These are phyloP conservation scores for Tieghemostelium lacteum DNA, from an alignment of 78 protist species.

Conservation along the genomic window DNA sequence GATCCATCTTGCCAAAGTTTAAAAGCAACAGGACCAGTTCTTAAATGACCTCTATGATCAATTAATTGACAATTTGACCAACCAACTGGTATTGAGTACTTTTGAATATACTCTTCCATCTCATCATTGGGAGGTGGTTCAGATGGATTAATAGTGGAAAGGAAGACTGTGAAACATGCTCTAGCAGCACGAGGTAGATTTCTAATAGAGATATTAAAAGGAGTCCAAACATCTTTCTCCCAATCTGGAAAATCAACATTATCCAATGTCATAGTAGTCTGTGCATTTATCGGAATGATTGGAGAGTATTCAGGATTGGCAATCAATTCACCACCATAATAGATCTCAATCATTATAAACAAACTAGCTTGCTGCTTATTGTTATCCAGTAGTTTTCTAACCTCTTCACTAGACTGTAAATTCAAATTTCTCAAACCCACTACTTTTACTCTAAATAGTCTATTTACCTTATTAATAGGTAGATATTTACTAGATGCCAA, in stretches of 20 bases:
- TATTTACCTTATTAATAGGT: slow-evolving; percentile 61
- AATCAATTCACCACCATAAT: slow-evolving; percentile 61
- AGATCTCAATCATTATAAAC: slow-evolving; percentile 46
- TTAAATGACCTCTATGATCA: slow-evolving; percentile 69
- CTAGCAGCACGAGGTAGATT: slow-evolving; percentile 58
- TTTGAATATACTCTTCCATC: slow-evolving; percentile 3
- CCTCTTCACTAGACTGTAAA: slow-evolving; percentile 39
- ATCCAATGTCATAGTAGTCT: no score
- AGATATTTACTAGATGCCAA: neutral
- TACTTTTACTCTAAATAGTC: slow-evolving; percentile 52
- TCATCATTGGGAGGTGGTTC: neutral
- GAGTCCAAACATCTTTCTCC: slow-evolving; percentile 67
- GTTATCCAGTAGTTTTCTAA: no score
- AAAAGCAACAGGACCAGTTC: slow-evolving; percentile 68
- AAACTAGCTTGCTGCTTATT: slow-evolving; percentile 12
- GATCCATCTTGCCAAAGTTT: slow-evolving; percentile 74
- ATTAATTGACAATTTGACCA: slow-evolving; percentile 70
- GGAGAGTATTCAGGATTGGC: slow-evolving; percentile 57
- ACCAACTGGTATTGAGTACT: slow-evolving; percentile 77
- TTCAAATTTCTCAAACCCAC: slow-evolving; percentile 64
- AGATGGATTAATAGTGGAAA: neutral
- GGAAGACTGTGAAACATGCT: slow-evolving; percentile 59
- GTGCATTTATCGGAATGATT: slow-evolving; percentile 1
- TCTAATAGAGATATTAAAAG: slow-evolving; percentile 54
- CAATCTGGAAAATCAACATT: slow-evolving; percentile 63